Conservation (phyloP, 2,329 filamentous ascomycete species). For the Diaporthe ilicicola region DNA sequence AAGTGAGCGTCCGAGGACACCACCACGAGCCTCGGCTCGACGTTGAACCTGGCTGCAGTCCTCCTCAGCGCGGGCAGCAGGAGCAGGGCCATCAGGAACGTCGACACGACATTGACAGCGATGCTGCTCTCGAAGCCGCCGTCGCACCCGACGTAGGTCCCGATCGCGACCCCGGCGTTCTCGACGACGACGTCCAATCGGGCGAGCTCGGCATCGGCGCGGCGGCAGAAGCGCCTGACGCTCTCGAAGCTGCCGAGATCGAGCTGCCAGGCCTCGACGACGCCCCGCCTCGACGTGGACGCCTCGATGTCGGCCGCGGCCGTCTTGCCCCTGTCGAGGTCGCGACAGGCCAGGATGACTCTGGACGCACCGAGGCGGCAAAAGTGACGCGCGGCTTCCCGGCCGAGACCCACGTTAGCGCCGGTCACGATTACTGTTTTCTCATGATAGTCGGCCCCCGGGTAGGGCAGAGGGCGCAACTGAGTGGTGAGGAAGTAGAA, state of each 20-base stretch:
- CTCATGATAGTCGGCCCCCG: conserved; percentile 32
- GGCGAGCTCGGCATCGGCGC: conserved; percentile 42
- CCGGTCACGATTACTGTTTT: conserved; percentile 50
- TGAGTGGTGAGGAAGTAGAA: conserved; percentile 28
- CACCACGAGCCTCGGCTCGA: conserved; percentile 47
- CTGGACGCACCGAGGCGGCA: conserved; percentile 46
- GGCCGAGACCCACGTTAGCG: conserved; percentile 50
- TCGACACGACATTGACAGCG: conserved; percentile 57
- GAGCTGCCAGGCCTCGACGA: conserved; percentile 58
- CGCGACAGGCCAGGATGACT: conserved; percentile 50
- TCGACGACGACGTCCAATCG: conserved; percentile 53
- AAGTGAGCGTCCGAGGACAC: conserved; percentile 50
- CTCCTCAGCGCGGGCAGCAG: conserved; percentile 52
- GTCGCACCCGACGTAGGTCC: conserved; percentile 32
- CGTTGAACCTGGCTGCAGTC: conserved; percentile 44
- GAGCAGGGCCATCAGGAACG: conserved; percentile 52
- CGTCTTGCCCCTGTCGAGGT: conserved; percentile 44
- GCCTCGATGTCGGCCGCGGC: conserved; percentile 49
- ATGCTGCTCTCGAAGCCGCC: conserved; percentile 54
- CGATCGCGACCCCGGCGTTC: conserved; percentile 48
- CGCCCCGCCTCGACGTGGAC: conserved; percentile 37
- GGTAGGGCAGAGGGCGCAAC: conserved; percentile 25
- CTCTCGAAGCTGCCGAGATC: conserved; percentile 58
- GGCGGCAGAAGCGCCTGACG: conserved; percentile 50
- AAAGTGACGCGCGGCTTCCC: conserved; percentile 49